Evolutionary conservation across 2,329 filamentous ascomycete species (phyloP).

Genomic region (Fusarium guadeloupense): DNA sequence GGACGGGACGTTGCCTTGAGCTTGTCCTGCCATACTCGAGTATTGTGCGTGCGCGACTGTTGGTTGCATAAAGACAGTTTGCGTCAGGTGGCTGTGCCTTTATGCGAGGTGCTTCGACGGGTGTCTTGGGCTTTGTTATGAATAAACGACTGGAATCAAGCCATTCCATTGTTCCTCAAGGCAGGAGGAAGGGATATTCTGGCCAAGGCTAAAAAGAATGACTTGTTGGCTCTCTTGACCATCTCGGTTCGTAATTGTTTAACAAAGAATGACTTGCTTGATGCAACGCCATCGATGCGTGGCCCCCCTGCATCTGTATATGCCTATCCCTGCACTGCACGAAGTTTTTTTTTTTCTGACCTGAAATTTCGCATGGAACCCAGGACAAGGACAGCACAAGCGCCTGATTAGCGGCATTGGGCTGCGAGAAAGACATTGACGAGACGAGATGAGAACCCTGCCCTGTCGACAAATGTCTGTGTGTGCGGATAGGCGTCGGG

Average conservation of each 20-base stretch:
- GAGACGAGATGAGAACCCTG: not conserved
- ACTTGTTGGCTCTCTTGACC: not conserved
- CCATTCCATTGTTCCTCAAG: slow-evolving; percentile 7
- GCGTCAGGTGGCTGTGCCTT: slow-evolving; percentile 32
- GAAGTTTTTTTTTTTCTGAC: not conserved
- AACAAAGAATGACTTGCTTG: not conserved
- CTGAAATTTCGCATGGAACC: slow-evolving; percentile 30
- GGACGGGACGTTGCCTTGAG: not conserved
- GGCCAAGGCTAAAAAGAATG: not conserved
- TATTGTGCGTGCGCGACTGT: slow-evolving; percentile 1
- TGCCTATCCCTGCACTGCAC: slow-evolving; percentile 22
- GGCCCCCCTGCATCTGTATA: slow-evolving; percentile 23
- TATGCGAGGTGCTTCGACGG: slow-evolving; percentile 22
- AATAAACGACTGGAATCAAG: slow-evolving; percentile 11
- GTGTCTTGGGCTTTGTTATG: slow-evolving; percentile 19
- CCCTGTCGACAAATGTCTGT: not conserved
- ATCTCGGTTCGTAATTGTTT: slow-evolving; percentile 10
- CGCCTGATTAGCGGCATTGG: slow-evolving; percentile 9
- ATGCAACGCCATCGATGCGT: slow-evolving; percentile 32
- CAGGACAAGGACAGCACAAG: slow-evolving; percentile 6
- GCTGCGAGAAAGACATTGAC: not conserved
- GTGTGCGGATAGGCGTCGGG: no score
- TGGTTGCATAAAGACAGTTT: slow-evolving; percentile 21
- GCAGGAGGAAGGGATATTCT: not conserved
- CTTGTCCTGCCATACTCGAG: slow-evolving; percentile 5